Percentiles rank a stretch among this genome's conserved stretches.
Evolutionary conservation across 306 rosid genomes (phyloP).

Genomic region (Parietaria judaica): DNA sequence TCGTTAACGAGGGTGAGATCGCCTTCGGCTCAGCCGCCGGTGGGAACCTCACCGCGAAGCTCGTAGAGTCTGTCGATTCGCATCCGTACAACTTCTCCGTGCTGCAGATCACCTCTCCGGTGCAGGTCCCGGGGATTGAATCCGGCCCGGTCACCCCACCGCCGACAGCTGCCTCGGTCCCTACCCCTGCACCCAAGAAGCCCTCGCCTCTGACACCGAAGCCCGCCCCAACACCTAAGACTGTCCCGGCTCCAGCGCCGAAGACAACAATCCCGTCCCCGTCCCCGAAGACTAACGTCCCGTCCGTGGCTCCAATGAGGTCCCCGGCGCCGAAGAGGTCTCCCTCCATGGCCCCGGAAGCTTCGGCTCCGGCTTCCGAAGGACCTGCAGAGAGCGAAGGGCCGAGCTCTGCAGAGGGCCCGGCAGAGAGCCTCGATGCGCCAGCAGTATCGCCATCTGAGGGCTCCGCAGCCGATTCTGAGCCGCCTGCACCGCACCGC

Average conservation of each 20-base stretch:
- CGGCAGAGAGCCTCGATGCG: no score
- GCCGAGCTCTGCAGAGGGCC: no score
- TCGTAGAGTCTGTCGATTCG: constrained; percentile 29
- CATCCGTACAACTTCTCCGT: constrained; percentile 47
- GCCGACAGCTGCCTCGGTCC: no score
- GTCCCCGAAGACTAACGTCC: neutral
- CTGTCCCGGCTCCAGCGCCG: constrained; percentile 13
- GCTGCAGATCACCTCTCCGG: constrained; percentile 32
- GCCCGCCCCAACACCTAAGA: neutral
- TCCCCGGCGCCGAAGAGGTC: neutral
- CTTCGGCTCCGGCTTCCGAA: no score
- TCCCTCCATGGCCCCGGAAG: neutral
- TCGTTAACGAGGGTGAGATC: constrained; percentile 34
- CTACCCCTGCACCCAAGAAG: no score
- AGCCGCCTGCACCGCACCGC: neutral
- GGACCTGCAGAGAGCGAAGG: no score
- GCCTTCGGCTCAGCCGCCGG: constrained; percentile 44
- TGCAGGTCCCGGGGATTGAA: constrained; percentile 33
- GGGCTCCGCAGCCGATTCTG: neutral
- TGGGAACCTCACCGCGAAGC: neutral
- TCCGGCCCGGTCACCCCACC: neutral
- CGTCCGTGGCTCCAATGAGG: neutral
- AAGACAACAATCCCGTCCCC: neutral
- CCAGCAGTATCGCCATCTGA: neutral
- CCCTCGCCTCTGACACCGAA: neutral